These are phyloP conservation scores for Amauroascus verrucosus DNA, from an alignment of 2,329 filamentous ascomycete genomes.

Conservation along the genomic window DNA sequence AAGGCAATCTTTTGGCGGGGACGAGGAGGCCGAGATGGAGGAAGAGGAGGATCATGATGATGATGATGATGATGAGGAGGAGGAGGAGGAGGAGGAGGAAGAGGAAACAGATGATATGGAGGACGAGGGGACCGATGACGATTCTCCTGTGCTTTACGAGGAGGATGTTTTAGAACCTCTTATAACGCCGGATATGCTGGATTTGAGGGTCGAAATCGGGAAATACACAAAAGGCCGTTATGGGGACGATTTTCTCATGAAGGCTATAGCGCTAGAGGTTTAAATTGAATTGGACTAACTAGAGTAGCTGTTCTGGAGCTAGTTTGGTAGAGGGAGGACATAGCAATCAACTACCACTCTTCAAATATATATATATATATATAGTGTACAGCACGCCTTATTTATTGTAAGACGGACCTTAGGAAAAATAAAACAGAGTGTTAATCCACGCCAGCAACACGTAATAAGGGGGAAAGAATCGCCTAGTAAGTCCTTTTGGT, in stretches of 20 bases:
- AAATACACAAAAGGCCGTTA: neutral
- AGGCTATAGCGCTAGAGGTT: neutral
- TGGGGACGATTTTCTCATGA: neutral
- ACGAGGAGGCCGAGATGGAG: neutral
- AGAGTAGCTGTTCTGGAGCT: neutral
- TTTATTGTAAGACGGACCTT: neutral
- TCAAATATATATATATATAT: too few relatives aligned
- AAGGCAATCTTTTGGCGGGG: neutral
- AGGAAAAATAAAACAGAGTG: neutral
- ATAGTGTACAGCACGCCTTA: too few relatives aligned
- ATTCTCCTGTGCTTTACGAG: neutral
- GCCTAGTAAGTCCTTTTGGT: neutral
- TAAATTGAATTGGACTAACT: neutral
- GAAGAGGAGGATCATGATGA: neutral
- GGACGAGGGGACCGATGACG: neutral
- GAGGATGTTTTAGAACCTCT: neutral
- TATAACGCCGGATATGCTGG: neutral
- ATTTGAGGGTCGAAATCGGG: neutral
- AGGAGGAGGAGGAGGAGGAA: neutral
- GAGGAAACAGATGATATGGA: neutral
- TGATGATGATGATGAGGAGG: neutral
- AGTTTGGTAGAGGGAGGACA: too few relatives aligned
- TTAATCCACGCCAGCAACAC: neutral
- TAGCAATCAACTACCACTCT: too few relatives aligned
- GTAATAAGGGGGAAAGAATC: neutral